Percentiles rank a stretch among this genome's conserved stretches.
Conservation (phyloP, 2,329 filamentous ascomycete genomes). For the Xylariaceae sp. region DNA sequence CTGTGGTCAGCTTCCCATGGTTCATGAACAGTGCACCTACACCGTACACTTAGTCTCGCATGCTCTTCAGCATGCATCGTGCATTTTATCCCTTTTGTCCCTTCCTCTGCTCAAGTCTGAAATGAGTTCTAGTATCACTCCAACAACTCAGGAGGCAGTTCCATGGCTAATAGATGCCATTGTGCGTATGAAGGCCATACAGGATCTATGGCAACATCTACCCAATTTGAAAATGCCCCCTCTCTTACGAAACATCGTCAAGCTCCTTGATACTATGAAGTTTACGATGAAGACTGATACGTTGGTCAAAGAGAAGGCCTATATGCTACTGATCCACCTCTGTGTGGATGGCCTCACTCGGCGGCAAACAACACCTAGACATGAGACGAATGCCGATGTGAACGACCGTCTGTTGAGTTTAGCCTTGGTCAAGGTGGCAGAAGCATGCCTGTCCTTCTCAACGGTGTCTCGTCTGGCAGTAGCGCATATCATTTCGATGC, state of each 20-base stretch:
- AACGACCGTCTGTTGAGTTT: conserved; percentile 35
- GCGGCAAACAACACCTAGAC: conserved; percentile 29
- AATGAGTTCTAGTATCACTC: conserved; percentile 29
- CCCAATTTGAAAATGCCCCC: conserved; percentile 32
- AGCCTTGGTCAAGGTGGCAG: conserved; percentile 37
- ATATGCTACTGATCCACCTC: conserved; percentile 38
- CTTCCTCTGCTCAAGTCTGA: conserved; percentile 36
- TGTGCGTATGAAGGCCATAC: conserved; percentile 38
- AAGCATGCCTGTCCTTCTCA: conserved; percentile 31
- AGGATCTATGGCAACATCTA: conserved; percentile 35
- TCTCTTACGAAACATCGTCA: conserved; percentile 33
- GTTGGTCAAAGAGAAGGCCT: conserved; percentile 33
- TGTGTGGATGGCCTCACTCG: conserved; percentile 38
- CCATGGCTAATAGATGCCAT: conserved; percentile 49
- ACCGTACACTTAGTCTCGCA: conserved; percentile 38
- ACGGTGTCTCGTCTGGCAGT: conserved; percentile 37
- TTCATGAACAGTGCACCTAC: conserved; percentile 38
- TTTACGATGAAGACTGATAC: conserved; percentile 12
- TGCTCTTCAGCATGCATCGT: conserved; percentile 42
- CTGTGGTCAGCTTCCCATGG: conserved; percentile 15
- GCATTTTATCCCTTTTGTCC: conserved; percentile 41
- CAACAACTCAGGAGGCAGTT: conserved; percentile 37
- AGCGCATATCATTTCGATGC: conserved; percentile 40
- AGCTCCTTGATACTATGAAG: conserved; percentile 4
- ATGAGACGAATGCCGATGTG: conserved; percentile 26